phyloP scores from a whole-genome alignment of 305 asterid species.

The Fraxinus dipetala region DNA sequence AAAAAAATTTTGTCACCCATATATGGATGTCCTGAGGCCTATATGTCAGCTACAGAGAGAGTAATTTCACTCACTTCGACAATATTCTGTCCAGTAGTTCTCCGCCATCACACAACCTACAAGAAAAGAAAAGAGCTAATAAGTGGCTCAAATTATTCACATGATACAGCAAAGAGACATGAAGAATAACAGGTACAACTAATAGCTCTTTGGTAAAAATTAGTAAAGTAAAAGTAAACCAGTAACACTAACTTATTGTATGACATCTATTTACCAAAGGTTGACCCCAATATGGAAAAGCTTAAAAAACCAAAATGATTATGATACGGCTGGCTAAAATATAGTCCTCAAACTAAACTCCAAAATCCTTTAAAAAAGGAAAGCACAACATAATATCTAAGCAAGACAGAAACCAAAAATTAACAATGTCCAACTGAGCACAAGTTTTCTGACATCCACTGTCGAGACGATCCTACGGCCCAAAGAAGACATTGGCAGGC shows the following conservation, averaged over 20 bases:
- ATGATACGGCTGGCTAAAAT: not conserved
- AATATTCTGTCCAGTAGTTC: conserved; percentile 82
- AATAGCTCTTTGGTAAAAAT: not conserved
- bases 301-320: not conserved
- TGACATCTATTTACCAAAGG: not conserved
- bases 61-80: conserved; percentile 53
- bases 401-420: not conserved
- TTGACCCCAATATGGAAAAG: not conserved
- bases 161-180: not conserved
- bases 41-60: conserved; percentile 2
- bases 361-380: not conserved
- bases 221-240: not conserved
- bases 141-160: conserved; percentile 12
- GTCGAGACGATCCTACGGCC: not conserved
- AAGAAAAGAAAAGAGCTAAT: conserved; percentile 19
- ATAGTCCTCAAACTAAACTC: not conserved
- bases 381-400: not conserved
- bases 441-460: not conserved
- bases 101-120: conserved; percentile 97
- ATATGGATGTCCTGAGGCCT: not conserved
- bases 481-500: not conserved
- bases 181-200: not conserved
- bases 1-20: not conserved
- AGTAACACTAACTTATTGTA: not conserved
- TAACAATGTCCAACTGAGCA: not conserved